Evolutionary conservation across 2,329 filamentous ascomycete species (phyloP), one percentile per base, ranked within the genome.

Genomic region (Talaromyces pinophilus): DNA sequence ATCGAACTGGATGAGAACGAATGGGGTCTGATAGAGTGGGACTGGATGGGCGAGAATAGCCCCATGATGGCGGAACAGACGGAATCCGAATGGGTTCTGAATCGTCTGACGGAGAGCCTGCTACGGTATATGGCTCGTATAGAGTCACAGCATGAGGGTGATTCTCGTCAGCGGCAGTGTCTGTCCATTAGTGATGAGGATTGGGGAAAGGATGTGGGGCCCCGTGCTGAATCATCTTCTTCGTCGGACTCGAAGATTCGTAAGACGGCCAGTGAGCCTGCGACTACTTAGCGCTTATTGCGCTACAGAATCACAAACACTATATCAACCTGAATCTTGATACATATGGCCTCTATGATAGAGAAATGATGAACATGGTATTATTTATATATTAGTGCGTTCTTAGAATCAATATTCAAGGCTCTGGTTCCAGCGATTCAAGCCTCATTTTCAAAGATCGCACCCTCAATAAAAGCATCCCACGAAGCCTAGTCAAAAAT

Each of bases 41-140:
- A 91, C 72, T 92, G 89, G 89, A 87, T 92, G 64, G 88, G 88
- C 0, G 85, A 90, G 70, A 82, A 87, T 65, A 89, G 87, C 71
- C 89, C 89, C 0, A 86, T 92, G 84, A 79, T 91, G 71, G 85
- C 86, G 3, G 83, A 85, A 55, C 78, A 86, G 68, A 84, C 81
- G 6, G 89, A 92, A 76, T 82, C 87, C 0, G 87, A 90, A 74
- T 91, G 89, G 85, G 78, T 91, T 64, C 77, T 92, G 1, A 85
- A 89, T 73, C 81, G 87, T 40, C 76, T 91, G 13, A 88, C 86
- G 72, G 88, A 90, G 75, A 90, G 87, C 73, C 74, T 92, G 72
- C 77, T 83, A 11, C 77, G 83, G 44, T 84, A 82, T 68, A 69
- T 77, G 54, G 71, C 72, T 33, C 71, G 67, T 28, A 19, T 63